A percentile compares a stretch with the other conserved stretches of the same genome.
These are phyloP conservation scores for Teratosphaeria destructans DNA, from an alignment of 2,329 filamentous ascomycete genomes.

Conservation along the genomic window DNA sequence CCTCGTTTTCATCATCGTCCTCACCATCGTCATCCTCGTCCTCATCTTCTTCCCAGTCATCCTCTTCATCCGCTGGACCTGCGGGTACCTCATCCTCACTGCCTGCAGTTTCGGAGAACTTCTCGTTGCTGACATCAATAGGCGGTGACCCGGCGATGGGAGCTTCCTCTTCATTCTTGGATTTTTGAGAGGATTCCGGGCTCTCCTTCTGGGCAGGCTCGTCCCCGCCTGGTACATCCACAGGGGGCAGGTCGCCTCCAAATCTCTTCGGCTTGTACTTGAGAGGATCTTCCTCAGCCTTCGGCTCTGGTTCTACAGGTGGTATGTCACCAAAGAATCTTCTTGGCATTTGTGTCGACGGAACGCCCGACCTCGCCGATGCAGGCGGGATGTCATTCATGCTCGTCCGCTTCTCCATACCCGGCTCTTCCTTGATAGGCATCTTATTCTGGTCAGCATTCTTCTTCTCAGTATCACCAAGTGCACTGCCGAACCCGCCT, in stretches of 20 bases:
- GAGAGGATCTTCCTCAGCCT: constrained; percentile 12
- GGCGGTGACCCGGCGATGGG: constrained; percentile 40
- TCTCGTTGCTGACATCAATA: constrained; percentile 27
- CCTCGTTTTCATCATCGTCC: constrained; percentile 25
- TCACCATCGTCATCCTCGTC: constrained; percentile 12
- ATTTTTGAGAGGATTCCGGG: constrained; percentile 8
- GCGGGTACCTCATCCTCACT: constrained; percentile 16
- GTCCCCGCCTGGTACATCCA: constrained; percentile 3
- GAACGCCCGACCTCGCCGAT: constrained; percentile 16
- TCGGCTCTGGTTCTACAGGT: constrained; percentile 12
- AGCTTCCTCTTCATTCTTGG: constrained; percentile 24
- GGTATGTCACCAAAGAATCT: background rate
- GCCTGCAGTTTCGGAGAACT: constrained; percentile 18
- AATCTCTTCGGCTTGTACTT: constrained; percentile 9
- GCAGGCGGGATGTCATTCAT: constrained; percentile 28
- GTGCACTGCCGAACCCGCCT: constrained; percentile 19
- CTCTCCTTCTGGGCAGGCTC: constrained; percentile 3
- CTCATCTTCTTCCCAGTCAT: constrained; percentile 19
- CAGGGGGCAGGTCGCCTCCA: constrained; percentile 9
- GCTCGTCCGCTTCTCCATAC: constrained; percentile 20
- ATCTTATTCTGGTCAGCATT: constrained; percentile 4
- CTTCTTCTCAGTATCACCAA: constrained; percentile 28
- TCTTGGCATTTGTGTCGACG: constrained; percentile 9
- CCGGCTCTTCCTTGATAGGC: constrained; percentile 30
- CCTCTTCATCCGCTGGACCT: constrained; percentile 23